These are phyloP conservation scores for Nymphaea colorata DNA, from an alignment of 164 flowering plant genomes.

Conservation along the genomic window DNA sequence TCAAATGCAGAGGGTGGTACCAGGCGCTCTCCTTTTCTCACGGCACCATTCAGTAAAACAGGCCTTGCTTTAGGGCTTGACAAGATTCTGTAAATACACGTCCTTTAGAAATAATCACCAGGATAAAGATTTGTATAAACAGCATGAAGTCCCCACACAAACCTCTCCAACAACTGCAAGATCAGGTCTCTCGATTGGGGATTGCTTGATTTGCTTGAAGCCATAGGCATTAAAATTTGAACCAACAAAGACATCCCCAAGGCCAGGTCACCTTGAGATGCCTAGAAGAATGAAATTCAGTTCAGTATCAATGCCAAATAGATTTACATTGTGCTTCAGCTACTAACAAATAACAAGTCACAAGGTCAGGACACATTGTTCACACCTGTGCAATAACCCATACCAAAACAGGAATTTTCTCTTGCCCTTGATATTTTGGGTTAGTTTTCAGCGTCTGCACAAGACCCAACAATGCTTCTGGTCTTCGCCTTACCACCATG, in stretches of 20 bases:
- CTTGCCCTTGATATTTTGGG: conserved; percentile 73
- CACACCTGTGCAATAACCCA: conserved; percentile 82
- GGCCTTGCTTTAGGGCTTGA: conserved; percentile 66
- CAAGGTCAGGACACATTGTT: neutral
- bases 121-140: neutral
- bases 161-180: conserved; percentile 88
- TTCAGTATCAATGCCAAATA: too few species aligned
- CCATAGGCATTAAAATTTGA: conserved; percentile 53
- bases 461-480: conserved; percentile 49
- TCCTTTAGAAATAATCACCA: neutral
- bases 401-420: conserved; percentile 61
- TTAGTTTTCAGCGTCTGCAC: conserved; percentile 48
- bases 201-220: conserved; percentile 52
- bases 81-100: conserved; percentile 34
- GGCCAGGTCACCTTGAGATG: conserved; percentile 65
- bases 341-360: neutral
- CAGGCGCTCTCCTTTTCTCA: conserved; percentile 79
- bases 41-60: conserved; percentile 67
- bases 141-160: neutral
- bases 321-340: neutral
- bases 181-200: conserved; percentile 82
- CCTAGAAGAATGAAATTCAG: conserved; percentile 22
- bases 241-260: conserved; percentile 71
- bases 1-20: conserved; percentile 75
- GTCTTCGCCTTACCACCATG: conserved; percentile 61